A percentile compares a stretch with the other conserved stretches of the same genome.
phyloP scores from a whole-genome alignment of 306 rosid genomes.

The Myrica gale region DNA sequence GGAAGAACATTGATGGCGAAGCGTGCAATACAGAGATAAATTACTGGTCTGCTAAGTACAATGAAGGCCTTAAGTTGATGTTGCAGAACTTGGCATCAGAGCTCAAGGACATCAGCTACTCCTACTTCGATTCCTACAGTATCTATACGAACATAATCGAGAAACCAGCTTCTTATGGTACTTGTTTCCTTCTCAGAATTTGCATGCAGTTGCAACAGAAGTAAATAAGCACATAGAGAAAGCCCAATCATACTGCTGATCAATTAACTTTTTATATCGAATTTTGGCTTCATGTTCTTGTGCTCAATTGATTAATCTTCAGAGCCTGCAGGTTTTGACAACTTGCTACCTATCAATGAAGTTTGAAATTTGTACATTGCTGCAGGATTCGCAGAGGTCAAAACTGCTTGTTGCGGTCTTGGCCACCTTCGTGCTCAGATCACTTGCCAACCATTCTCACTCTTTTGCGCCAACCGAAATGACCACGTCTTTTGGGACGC shows the following conservation, averaged over 20 bases:
- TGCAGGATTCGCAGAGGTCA: slow-evolving; percentile 36
- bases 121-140: slow-evolving; percentile 59
- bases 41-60: slow-evolving; percentile 31
- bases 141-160: slow-evolving; percentile 37
- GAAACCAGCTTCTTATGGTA: slow-evolving; percentile 53
- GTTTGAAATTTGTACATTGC: too few species aligned
- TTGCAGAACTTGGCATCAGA: slow-evolving; percentile 42
- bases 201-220: too few species aligned
- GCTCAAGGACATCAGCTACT: slow-evolving; percentile 37
- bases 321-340: too few species aligned
- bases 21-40: slow-evolving; percentile 53
- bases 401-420: slow-evolving; percentile 67
- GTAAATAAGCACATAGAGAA: too few species aligned
- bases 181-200: too few species aligned
- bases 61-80: slow-evolving; percentile 42
- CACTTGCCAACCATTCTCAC: slow-evolving; percentile 50
- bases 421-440: slow-evolving; percentile 46
- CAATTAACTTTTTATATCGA: too few species aligned
- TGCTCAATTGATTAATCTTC: too few species aligned
- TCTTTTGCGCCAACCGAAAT: slow-evolving; percentile 52
- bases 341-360: too few species aligned
- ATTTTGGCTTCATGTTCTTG: too few species aligned
- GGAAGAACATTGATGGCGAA: slow-evolving; percentile 33
- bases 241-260: too few species aligned
- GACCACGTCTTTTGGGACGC: slow-evolving; percentile 72